Conservation (phyloP, 2,329 filamentous ascomycete species). For the Fusarium fracticaudum region DNA sequence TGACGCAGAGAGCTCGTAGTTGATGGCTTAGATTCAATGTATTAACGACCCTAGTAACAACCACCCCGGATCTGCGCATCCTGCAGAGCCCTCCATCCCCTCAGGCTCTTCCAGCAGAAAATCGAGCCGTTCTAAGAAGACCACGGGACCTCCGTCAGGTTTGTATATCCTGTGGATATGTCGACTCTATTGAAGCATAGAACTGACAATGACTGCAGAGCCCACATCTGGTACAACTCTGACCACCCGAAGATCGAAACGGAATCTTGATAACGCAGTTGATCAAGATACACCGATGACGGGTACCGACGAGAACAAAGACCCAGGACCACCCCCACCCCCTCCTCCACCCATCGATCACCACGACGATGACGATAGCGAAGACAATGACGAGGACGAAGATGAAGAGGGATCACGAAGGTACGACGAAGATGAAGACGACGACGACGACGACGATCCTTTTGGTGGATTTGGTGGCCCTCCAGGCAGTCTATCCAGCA, state of each 20-base stretch:
- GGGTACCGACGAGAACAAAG: slow-evolving; percentile 68
- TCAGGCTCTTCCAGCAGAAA: slow-evolving; percentile 76
- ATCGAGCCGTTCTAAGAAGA: slow-evolving; percentile 76
- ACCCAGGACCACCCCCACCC: slow-evolving; percentile 54
- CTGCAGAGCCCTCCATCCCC: slow-evolving; percentile 64
- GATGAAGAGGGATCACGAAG: slow-evolving; percentile 38
- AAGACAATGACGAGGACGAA: slow-evolving; percentile 45
- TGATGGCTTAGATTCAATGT: background rate
- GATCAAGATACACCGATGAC: slow-evolving; percentile 78
- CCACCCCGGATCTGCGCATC: slow-evolving; percentile 66
- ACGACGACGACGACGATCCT: slow-evolving; percentile 74
- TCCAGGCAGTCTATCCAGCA: slow-evolving; percentile 73
- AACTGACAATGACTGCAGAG: slow-evolving; percentile 44
- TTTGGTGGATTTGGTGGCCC: slow-evolving; percentile 75
- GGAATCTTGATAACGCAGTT: slow-evolving; percentile 59
- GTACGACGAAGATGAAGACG: slow-evolving; percentile 59
- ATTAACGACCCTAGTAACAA: slow-evolving; percentile 36
- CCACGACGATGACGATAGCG: slow-evolving; percentile 52
- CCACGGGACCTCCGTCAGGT: slow-evolving; percentile 58
- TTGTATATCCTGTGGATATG: slow-evolving; percentile 20
- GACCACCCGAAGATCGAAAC: slow-evolving; percentile 61
- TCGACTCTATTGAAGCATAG: background rate
- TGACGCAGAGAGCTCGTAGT: background rate
- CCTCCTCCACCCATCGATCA: slow-evolving; percentile 51
- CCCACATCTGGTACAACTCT: slow-evolving; percentile 48